Percentiles rank a stretch among this genome's conserved stretches.
phyloP scores from a whole-genome alignment of 2,329 filamentous ascomycete species.

The Colletotrichum falcatum region DNA sequence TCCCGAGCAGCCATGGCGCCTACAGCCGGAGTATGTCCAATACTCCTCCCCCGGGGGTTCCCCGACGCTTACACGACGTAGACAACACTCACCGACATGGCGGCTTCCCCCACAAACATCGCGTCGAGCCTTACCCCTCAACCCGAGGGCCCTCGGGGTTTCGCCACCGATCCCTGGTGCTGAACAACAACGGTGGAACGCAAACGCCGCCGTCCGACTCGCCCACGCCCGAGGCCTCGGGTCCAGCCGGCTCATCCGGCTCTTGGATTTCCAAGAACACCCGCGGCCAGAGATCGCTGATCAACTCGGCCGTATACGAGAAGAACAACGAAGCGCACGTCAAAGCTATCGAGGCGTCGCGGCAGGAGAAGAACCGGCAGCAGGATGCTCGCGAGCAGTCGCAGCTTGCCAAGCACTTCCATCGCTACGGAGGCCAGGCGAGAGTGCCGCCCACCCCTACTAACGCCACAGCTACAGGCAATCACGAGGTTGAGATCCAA shows the following conservation, averaged over 20 bases:
- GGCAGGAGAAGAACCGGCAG: conserved; percentile 66
- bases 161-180: conserved; percentile 69
- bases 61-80: conserved; percentile 39
- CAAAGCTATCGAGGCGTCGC: conserved; percentile 78
- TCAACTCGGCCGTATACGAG: conserved; percentile 83
- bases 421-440: conserved; percentile 46
- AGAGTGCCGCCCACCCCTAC: conserved; percentile 45
- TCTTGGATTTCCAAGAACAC: conserved; percentile 76
- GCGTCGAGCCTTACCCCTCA: conserved; percentile 51
- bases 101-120: conserved; percentile 43
- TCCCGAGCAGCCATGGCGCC: conserved; percentile 46
- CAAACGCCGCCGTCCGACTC: conserved; percentile 45
- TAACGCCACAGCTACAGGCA: conserved; percentile 50
- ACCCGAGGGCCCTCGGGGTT: conserved; percentile 27
- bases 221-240: conserved; percentile 43
- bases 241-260: conserved; percentile 51
- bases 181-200: conserved; percentile 66
- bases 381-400: conserved; percentile 69
- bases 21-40: conserved; percentile 51
- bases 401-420: conserved; percentile 64
- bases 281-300: conserved; percentile 84
- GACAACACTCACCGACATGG: conserved; percentile 51
- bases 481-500: conserved; percentile 75
- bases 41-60: not conserved
- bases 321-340: conserved; percentile 76